Evolutionary conservation across 768 basidiomycete species (phyloP).

Genomic region (Cystobasidiopsis lactophilus): DNA sequence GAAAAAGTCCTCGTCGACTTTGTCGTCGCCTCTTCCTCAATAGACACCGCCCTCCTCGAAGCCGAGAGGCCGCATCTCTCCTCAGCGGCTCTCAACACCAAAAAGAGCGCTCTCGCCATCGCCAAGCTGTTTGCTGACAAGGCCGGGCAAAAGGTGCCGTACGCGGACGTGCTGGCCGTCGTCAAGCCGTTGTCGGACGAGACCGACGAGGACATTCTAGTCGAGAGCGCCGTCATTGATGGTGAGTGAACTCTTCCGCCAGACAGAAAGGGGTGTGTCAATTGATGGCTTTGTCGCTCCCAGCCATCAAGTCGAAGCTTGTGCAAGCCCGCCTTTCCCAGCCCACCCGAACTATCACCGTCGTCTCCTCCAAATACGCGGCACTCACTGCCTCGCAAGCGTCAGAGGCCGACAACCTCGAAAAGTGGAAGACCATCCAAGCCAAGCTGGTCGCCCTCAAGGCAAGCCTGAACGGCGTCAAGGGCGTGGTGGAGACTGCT

Average conservation of each 20-base stretch:
- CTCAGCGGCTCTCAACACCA: not conserved
- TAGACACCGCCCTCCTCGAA: not conserved
- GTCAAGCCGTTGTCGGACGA: not conserved
- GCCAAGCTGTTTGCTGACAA: not conserved
- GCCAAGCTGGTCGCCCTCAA: not conserved
- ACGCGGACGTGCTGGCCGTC: not conserved
- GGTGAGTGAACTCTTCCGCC: not conserved
- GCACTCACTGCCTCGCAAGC: not conserved
- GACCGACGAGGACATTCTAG: not conserved
- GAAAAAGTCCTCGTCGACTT: not conserved
- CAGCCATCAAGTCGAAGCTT: constrained; percentile 1
- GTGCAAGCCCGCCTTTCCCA: not conserved
- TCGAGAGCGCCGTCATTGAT: not conserved
- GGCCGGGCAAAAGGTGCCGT: not conserved
- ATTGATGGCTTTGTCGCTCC: not conserved
- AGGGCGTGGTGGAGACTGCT: not conserved
- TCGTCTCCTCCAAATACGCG: not conserved
- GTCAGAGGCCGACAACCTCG: not conserved
- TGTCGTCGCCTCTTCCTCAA: not conserved
- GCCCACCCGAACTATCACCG: not conserved
- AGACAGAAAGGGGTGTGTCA: not conserved
- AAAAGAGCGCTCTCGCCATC: not conserved
- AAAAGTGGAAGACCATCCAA: not conserved
- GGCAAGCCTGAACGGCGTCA: not conserved
- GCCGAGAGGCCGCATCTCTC: not conserved